Percentiles rank a stretch among this genome's conserved stretches.
These are phyloP conservation scores for Plasmodium billcollinsi DNA, from an alignment of 169 alveolate genomes.

Conservation along the genomic window DNA sequence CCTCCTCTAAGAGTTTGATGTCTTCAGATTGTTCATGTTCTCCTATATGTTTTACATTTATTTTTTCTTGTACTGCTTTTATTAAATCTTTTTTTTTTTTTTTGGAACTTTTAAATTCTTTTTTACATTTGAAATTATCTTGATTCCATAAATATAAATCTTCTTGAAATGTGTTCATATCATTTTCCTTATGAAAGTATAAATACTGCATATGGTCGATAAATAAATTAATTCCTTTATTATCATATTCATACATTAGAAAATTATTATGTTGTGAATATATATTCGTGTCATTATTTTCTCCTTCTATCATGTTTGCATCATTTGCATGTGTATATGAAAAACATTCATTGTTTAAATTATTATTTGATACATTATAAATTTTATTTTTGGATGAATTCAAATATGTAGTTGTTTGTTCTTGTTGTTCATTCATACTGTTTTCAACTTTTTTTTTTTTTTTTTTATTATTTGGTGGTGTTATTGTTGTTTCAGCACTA, in stretches of 20 bases:
- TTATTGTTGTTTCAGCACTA: too few species aligned
- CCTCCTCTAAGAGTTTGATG: not conserved
- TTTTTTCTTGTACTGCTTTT: not conserved
- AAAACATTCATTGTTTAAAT: not conserved
- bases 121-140: not conserved
- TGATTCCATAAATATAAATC: not conserved
- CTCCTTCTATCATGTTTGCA: too few species aligned
- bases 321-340: too few species aligned
- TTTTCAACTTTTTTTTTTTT: not conserved
- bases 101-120: conserved; percentile 5
- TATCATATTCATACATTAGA: conserved; percentile 28
- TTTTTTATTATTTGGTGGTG: too few species aligned
- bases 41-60: not conserved
- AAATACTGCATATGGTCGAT: conserved; percentile 71
- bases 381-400: not conserved
- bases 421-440: not conserved
- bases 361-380: not conserved
- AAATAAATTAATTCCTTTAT: conserved; percentile 28
- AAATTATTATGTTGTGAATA: conserved; percentile 15
- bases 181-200: conserved; percentile 29
- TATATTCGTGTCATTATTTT: too few species aligned
- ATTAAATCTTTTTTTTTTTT: not conserved
- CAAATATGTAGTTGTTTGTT: too few species aligned
- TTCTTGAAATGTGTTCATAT: conserved; percentile 14
- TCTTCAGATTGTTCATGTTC: not conserved